Percentiles rank a stretch among this genome's conserved stretches.
Evolutionary conservation across 345 rosid species (phyloP).

Genomic region (Noccaea bulbosa): DNA sequence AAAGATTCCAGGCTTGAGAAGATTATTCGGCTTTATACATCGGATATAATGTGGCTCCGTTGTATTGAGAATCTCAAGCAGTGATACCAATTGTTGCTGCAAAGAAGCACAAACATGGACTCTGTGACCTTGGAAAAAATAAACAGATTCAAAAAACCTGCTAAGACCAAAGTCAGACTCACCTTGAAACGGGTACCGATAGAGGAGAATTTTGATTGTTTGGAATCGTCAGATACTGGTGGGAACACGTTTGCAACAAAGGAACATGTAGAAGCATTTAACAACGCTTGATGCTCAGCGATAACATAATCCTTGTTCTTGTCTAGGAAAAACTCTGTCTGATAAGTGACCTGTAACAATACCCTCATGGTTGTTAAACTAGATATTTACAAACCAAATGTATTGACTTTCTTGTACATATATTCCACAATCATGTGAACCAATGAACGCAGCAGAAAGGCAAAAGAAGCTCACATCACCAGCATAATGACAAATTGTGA

Average conservation of each 20-base stretch:
- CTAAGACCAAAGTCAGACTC: constrained; percentile 28
- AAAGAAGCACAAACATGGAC: constrained; percentile 39
- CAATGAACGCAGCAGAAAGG: constrained; percentile 20
- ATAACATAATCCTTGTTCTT: constrained; percentile 99
- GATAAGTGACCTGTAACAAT: constrained; percentile 84
- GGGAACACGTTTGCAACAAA: constrained; percentile 88
- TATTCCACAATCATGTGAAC: constrained; percentile 25
- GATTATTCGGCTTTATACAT: constrained; percentile 97
- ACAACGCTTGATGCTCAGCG: constrained; percentile 95
- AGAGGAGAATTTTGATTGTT: constrained; percentile 93
- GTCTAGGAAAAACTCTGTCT: constrained; percentile 91
- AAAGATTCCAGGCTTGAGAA: constrained; percentile 94
- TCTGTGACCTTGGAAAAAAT: background rate
- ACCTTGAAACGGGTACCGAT: constrained; percentile 99
- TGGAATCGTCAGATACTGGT: constrained; percentile 77
- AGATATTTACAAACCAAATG: constrained; percentile 19
- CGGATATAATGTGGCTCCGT: constrained; percentile 98
- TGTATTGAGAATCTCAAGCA: constrained; percentile 95
- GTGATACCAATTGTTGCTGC: constrained; percentile 90
- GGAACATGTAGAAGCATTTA: constrained; percentile 84
- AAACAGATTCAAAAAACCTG: constrained; percentile 8
- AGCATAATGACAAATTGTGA: constrained; percentile 97
- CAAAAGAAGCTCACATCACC: constrained; percentile 79
- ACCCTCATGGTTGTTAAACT: constrained; percentile 27
- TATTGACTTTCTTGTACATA: constrained; percentile 21